A percentile compares a stretch with the other conserved stretches of the same genome.
phyloP scores from a whole-genome alignment of 1,284 basidiomycete genomes.

The Marasmius sp. region DNA sequence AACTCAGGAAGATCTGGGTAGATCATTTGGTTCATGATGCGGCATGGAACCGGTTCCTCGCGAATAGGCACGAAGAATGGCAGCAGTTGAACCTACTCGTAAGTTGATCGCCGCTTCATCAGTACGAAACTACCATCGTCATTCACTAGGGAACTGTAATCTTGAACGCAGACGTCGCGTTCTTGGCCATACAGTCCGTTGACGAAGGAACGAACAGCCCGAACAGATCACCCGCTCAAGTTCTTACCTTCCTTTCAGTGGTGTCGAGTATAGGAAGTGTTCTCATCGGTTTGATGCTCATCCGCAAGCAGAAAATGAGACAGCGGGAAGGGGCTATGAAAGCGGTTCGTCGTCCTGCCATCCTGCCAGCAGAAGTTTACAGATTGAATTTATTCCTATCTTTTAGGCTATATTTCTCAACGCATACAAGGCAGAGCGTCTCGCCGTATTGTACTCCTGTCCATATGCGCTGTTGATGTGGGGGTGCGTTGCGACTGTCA shows the following conservation, averaged over 20 bases:
- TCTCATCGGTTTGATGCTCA: constrained; percentile 35
- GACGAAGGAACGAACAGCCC: constrained; percentile 21
- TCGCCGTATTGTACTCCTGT: constrained; percentile 8
- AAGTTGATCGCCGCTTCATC: constrained; percentile 17
- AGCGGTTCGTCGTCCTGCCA: constrained; percentile 23
- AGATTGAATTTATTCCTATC: not conserved
- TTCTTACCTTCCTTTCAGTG: constrained; percentile 38
- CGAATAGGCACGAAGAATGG: constrained; percentile 48
- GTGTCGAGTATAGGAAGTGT: constrained; percentile 35
- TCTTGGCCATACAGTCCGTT: constrained; percentile 37
- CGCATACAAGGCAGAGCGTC: not conserved
- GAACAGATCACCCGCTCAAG: constrained; percentile 28
- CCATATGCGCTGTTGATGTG: constrained; percentile 9
- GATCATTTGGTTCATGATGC: constrained; percentile 37
- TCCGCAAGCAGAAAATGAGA: constrained; percentile 37
- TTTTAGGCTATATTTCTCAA: constrained; percentile 2
- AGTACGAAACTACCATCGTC: too few relatives aligned
- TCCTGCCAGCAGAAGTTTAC: not conserved
- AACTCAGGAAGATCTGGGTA: constrained; percentile 34
- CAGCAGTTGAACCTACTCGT: constrained; percentile 49
- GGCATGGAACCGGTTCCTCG: constrained; percentile 40
- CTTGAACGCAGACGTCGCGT: constrained; percentile 39
- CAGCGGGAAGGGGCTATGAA: constrained; percentile 27
- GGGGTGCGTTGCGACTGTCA: not conserved
- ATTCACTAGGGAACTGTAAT: constrained; percentile 35